phyloP scores from a whole-genome alignment of 352 stramenopile genomes.

The Phytophthora melonis region DNA sequence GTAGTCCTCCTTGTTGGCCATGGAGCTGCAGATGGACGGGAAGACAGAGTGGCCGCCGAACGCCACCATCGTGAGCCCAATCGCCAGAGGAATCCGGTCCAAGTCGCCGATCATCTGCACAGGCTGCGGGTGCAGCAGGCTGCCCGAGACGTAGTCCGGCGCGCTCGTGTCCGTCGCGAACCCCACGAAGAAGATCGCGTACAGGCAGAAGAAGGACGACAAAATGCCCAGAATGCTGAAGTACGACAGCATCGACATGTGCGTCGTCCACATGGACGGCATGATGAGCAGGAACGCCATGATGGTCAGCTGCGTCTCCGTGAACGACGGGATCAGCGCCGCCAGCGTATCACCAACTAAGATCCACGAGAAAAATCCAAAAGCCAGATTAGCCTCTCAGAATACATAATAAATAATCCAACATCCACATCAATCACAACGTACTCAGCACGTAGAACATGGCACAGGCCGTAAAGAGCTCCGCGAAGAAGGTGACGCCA shows the following conservation, averaged over 20 bases:
- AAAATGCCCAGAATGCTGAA: conserved; percentile 88
- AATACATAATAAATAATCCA: background rate
- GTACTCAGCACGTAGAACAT: conserved; percentile 88
- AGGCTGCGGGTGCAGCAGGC: conserved; percentile 68
- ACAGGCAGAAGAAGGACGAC: conserved; percentile 86
- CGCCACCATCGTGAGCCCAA: conserved; percentile 88
- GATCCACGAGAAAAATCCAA: conserved; percentile 3
- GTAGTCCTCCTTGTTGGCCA: conserved; percentile 71
- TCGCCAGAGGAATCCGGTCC: conserved; percentile 78
- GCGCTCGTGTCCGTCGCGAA: conserved; percentile 58
- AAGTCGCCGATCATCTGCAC: conserved; percentile 68
- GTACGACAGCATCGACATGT: conserved; percentile 86
- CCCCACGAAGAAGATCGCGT: conserved; percentile 80
- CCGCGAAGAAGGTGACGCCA: conserved; percentile 82
- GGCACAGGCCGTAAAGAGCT: conserved; percentile 82
- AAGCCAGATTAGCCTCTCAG: background rate
- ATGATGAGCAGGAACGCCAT: conserved; percentile 78
- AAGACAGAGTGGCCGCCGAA: conserved; percentile 91
- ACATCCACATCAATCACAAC: conserved; percentile 6
- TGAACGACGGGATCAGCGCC: conserved; percentile 73
- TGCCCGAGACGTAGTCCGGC: conserved; percentile 55
- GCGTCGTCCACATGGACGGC: conserved; percentile 83
- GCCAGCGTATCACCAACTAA: conserved; percentile 82
- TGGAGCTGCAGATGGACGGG: conserved; percentile 90
- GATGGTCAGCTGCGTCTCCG: conserved; percentile 67